Percentiles rank a stretch among this genome's conserved stretches.
These are phyloP conservation scores for Beauveria sp. DNA, from an alignment of 2,329 filamentous ascomycete species.

Conservation along the genomic window DNA sequence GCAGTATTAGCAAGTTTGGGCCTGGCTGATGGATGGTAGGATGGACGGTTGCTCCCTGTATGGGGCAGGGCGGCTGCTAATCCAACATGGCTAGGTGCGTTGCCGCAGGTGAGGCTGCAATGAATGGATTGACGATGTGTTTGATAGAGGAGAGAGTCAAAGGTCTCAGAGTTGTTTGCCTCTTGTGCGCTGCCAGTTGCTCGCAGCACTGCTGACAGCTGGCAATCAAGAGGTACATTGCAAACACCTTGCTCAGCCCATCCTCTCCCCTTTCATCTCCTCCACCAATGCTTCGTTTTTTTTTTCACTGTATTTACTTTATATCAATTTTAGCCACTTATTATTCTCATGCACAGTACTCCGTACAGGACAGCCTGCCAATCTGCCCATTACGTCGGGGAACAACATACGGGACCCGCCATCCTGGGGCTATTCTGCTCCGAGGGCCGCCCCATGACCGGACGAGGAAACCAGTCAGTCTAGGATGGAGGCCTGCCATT, in stretches of 20 bases:
- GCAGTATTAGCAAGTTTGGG: not conserved
- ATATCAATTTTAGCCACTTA: not conserved
- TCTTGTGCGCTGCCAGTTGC: not conserved
- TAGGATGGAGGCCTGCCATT: not conserved
- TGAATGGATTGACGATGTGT: not conserved
- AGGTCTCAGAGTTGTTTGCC: too few species aligned
- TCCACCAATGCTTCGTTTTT: not conserved
- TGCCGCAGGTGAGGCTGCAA: slow-evolving; percentile 8
- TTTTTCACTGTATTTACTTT: not conserved
- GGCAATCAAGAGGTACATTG: not conserved
- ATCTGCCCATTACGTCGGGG: not conserved
- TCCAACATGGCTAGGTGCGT: not conserved
- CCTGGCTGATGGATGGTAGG: slow-evolving; percentile 3
- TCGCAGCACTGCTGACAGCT: not conserved
- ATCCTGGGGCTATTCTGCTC: not conserved
- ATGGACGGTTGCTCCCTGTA: slow-evolving; percentile 10
- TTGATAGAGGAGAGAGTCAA: not conserved
- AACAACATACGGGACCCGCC: slow-evolving; percentile 5
- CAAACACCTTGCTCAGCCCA: not conserved
- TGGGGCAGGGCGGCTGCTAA: slow-evolving; percentile 5
- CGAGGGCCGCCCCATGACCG: not conserved
- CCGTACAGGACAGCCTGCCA: not conserved
- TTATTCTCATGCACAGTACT: not conserved
- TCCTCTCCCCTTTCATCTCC: not conserved
- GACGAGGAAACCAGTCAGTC: not conserved